phyloP scores from a whole-genome alignment of 176 grass and related monocot species.

The Raddia guianensis region DNA sequence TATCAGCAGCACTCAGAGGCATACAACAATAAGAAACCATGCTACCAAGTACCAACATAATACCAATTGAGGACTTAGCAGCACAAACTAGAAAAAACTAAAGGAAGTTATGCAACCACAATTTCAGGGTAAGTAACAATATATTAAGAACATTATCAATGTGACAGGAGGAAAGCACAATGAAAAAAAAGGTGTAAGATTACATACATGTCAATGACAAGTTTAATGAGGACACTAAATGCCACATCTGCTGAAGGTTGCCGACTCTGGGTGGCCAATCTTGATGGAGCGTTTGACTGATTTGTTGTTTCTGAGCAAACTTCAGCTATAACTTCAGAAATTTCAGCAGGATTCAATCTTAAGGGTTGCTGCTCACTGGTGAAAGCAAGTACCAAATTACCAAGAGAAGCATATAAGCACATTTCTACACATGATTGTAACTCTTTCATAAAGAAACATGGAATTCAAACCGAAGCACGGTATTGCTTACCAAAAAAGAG shows the following conservation, averaged over 20 bases:
- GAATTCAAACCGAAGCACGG: slow-evolving; percentile 8
- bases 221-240: slow-evolving; percentile 97
- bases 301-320: slow-evolving; percentile 82
- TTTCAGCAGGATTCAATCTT: slow-evolving; percentile 88
- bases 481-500: slow-evolving; percentile 6
- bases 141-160: slow-evolving; percentile 8
- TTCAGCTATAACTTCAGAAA: slow-evolving; percentile 95
- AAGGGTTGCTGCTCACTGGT: slow-evolving; percentile 98
- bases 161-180: slow-evolving; percentile 30
- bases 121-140: slow-evolving; percentile 5
- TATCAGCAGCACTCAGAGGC: neutral
- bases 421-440: slow-evolving; percentile 12
- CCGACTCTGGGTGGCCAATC: slow-evolving; percentile 63
- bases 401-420: slow-evolving; percentile 36
- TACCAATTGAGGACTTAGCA: neutral
- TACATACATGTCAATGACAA: slow-evolving; percentile 97
- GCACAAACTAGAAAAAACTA: slow-evolving; percentile 6
- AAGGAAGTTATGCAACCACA: neutral
- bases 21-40: slow-evolving; percentile 6
- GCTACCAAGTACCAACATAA: neutral
- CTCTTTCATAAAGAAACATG: slow-evolving; percentile 2
- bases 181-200: slow-evolving; percentile 27
- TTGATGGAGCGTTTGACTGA: slow-evolving; percentile 57
- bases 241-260: slow-evolving; percentile 92
- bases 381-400: slow-evolving; percentile 40